Conservation (phyloP, 2,329 filamentous ascomycete species). For the Aurifilum marmelostoma region DNA sequence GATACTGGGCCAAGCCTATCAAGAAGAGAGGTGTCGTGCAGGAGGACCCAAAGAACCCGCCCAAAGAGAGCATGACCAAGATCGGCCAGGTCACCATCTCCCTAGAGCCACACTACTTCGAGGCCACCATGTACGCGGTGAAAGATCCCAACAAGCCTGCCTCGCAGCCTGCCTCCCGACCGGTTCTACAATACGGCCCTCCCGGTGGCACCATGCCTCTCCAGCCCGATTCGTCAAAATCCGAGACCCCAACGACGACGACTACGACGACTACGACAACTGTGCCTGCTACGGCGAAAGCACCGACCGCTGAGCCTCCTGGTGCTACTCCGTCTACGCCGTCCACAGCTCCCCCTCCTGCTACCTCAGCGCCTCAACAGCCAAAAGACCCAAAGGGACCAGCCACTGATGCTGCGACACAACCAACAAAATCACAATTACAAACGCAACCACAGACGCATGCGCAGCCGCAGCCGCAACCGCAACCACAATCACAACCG, state of each 20-base stretch:
- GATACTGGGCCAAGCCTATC: slow-evolving; percentile 75
- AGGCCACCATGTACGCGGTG: slow-evolving; percentile 73
- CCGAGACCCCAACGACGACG: slow-evolving; percentile 35
- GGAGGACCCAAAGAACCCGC: slow-evolving; percentile 67
- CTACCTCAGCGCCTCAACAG: neutral
- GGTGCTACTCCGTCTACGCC: slow-evolving; percentile 30
- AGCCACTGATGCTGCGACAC: slow-evolving; percentile 28
- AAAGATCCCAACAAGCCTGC: slow-evolving; percentile 63
- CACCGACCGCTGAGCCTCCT: slow-evolving; percentile 31
- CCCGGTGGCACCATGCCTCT: slow-evolving; percentile 65
- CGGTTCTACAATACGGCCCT: slow-evolving; percentile 68
- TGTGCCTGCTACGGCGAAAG: slow-evolving; percentile 30
- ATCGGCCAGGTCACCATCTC: slow-evolving; percentile 74
- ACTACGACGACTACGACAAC: too few species aligned
- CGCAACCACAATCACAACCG: slow-evolving; percentile 20
- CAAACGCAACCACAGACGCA: slow-evolving; percentile 9
- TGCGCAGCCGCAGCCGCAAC: slow-evolving; percentile 28
- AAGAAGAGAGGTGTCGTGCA: slow-evolving; percentile 68
- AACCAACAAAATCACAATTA: slow-evolving; percentile 28
- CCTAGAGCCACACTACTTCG: slow-evolving; percentile 79
- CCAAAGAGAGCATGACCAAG: slow-evolving; percentile 72
- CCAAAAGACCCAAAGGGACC: slow-evolving; percentile 23
- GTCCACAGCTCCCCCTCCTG: slow-evolving; percentile 19
- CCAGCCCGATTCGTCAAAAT: slow-evolving; percentile 38
- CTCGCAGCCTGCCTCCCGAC: slow-evolving; percentile 49